Conservation (phyloP, 768 basidiomycete genomes). For the Mycena olivaceomarginata region DNA sequence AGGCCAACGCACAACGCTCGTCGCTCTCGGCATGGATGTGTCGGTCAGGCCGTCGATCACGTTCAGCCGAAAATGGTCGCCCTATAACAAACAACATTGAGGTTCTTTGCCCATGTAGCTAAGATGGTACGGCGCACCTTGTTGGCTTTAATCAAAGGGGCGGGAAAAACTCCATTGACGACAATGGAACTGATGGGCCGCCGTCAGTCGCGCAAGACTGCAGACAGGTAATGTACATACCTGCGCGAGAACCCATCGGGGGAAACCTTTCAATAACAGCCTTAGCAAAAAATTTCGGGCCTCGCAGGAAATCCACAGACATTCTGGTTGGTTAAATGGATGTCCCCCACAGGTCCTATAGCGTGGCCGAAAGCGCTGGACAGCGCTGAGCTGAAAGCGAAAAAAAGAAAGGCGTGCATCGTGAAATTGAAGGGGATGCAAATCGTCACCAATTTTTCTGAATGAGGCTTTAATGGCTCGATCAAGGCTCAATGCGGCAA, state of each 20-base stretch:
- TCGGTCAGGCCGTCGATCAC: conserved; percentile 22
- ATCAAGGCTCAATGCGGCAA: too few relatives aligned
- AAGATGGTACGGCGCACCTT: background rate
- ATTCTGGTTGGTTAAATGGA: too few relatives aligned
- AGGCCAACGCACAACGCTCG: background rate
- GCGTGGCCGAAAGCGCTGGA: too few relatives aligned
- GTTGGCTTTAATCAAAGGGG: conserved; percentile 9
- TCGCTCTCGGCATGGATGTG: conserved; percentile 13
- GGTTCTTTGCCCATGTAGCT: background rate
- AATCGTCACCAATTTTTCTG: too few relatives aligned
- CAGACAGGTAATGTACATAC: background rate
- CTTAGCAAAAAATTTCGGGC: too few relatives aligned
- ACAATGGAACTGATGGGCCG: background rate
- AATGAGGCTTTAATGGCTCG: too few relatives aligned
- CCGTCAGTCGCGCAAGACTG: background rate
- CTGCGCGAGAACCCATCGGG: conserved; percentile 7
- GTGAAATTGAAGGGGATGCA: too few relatives aligned
- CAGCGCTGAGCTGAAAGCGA: too few relatives aligned
- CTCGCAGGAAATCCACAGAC: too few relatives aligned
- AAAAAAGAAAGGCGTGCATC: too few relatives aligned
- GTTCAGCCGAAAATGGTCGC: conserved; percentile 13
- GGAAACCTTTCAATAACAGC: background rate
- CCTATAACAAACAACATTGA: background rate
- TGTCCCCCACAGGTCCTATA: too few relatives aligned
- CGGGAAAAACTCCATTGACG: conserved; percentile 14